phyloP scores from a whole-genome alignment of 2,329 filamentous ascomycete species.

The Hymenoscyphus albidus region DNA sequence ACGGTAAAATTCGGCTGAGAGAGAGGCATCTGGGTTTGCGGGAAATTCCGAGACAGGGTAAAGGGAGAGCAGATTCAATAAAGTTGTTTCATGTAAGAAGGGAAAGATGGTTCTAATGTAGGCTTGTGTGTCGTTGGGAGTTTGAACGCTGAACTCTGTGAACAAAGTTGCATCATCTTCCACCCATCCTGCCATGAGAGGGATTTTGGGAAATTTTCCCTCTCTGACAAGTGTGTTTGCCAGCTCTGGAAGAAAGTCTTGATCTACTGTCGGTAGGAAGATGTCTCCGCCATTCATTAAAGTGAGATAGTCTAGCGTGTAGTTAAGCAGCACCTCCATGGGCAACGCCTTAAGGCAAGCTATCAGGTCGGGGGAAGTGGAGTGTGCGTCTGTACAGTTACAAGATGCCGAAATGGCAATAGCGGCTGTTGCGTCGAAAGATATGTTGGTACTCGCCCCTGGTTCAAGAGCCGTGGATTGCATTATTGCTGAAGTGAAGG shows the following conservation, averaged over 20 bases:
- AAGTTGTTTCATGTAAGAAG: slow-evolving; percentile 33
- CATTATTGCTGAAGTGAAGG: slow-evolving; percentile 45
- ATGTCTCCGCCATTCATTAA: slow-evolving; percentile 49
- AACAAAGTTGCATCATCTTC: slow-evolving; percentile 44
- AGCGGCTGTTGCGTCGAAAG: slow-evolving; percentile 43
- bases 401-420: slow-evolving; percentile 44
- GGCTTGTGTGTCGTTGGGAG: slow-evolving; percentile 37
- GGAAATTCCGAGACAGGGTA: slow-evolving; percentile 49
- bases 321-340: slow-evolving; percentile 41
- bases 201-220: slow-evolving; percentile 41
- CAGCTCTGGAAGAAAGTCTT: slow-evolving; percentile 45
- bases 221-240: slow-evolving; percentile 40
- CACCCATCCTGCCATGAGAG: slow-evolving; percentile 43
- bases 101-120: slow-evolving; percentile 42
- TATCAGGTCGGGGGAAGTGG: slow-evolving; percentile 36
- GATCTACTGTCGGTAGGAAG: slow-evolving; percentile 48
- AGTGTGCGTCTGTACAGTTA: slow-evolving; percentile 40
- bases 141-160: slow-evolving; percentile 40
- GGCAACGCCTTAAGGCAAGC: slow-evolving; percentile 44
- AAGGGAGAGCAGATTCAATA: slow-evolving; percentile 43
- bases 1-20: slow-evolving; percentile 48
- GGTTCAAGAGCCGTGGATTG: slow-evolving; percentile 49
- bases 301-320: slow-evolving; percentile 42
- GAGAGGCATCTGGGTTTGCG: slow-evolving; percentile 36
- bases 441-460: slow-evolving; percentile 47